Evolutionary conservation across 2,329 filamentous ascomycete genomes (phyloP).

Genomic region (Calonectria henricotiae): DNA sequence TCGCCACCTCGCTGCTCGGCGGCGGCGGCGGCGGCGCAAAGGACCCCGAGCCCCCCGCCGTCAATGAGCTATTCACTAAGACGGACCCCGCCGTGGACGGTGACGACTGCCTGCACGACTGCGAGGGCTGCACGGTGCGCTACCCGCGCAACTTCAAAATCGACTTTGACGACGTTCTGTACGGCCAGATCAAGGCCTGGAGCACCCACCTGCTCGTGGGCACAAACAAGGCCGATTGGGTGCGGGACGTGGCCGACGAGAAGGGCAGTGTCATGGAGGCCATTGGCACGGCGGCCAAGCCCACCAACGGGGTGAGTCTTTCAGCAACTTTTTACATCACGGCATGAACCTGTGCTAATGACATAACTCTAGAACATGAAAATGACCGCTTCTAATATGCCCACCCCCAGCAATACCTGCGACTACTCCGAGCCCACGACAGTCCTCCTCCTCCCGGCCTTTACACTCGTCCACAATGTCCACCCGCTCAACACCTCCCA

Average conservation of each 20-base stretch:
- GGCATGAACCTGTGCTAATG: constrained; percentile 15
- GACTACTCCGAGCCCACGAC: constrained; percentile 81
- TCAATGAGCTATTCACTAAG: constrained; percentile 77
- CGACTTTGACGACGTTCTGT: constrained; percentile 84
- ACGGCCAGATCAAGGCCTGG: constrained; percentile 90
- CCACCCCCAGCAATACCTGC: constrained; percentile 78
- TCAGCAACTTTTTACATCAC: background rate
- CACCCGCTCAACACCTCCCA: constrained; percentile 81
- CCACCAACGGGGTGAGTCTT: constrained; percentile 77
- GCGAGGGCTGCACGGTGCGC: constrained; percentile 82
- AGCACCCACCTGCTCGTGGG: constrained; percentile 91
- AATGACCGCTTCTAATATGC: constrained; percentile 94
- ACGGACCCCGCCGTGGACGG: constrained; percentile 86
- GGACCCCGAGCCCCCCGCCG: constrained; percentile 50
- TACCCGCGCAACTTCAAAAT: constrained; percentile 83
- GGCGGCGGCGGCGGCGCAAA: constrained; percentile 42
- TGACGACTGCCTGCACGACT: constrained; percentile 91
- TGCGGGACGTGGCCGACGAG: constrained; percentile 89
- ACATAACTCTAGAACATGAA: constrained; percentile 77
- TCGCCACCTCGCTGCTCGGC: constrained; percentile 55
- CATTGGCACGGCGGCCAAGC: constrained; percentile 72
- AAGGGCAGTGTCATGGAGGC: constrained; percentile 89
- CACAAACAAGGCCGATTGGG: constrained; percentile 97
- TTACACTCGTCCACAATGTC: constrained; percentile 87
- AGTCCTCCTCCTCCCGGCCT: constrained; percentile 87